Base-by-base conservation (phyloP, 2,329 filamentous ascomycete species). In the Neopestalotiopsis sp. region DNA sequence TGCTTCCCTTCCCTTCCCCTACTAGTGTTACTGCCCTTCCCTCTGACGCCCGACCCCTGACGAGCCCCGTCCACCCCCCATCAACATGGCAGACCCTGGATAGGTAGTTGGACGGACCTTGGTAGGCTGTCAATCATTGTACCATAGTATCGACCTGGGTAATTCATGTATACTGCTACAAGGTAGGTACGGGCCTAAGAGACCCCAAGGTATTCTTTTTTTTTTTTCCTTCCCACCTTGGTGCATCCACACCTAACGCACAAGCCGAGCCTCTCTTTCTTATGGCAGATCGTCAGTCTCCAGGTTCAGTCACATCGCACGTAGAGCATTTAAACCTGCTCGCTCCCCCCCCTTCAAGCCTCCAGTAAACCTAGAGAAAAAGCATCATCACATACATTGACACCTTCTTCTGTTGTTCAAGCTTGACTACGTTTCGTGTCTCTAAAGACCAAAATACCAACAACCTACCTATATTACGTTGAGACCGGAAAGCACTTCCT, bases 251-350 rank as follows among this genome's bases (percentile, higher is more conserved):
- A 34, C 32, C 6, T 52, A 52, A 28, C 45, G 34, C 20, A 20
- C 45, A 20, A 52, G 45, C 45, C 45, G 45, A 24, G 30, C 68
- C 70, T 66, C 67, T 45, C 34, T 68, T 57, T 45, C 20, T 68
- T 57, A 17, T 58, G 52, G 56, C 59, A 69, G 70, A 71, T 71
- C 71, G 71, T 66, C 70, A 73, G 68, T 72, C 69, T 63, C 66
- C 62, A 69, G 66, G 32, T 67, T 66, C 63, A 42, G 20, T 32
- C 56, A 28, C 34, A 59, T 45, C 56, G 20, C 24, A 28, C 68
- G 30, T 30, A 64, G 61, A 42, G 63, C 68, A 70, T 63, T 70
- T 70, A 70, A 70, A 67, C 67, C 59, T 64, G n/a, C 61, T 20
- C 28, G 1, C 7, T 40, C 52, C 67, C 69, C 69, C 69, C 67